phyloP scores from a whole-genome alignment of 805 yeast species.

The Wickerhamomyces alni region DNA sequence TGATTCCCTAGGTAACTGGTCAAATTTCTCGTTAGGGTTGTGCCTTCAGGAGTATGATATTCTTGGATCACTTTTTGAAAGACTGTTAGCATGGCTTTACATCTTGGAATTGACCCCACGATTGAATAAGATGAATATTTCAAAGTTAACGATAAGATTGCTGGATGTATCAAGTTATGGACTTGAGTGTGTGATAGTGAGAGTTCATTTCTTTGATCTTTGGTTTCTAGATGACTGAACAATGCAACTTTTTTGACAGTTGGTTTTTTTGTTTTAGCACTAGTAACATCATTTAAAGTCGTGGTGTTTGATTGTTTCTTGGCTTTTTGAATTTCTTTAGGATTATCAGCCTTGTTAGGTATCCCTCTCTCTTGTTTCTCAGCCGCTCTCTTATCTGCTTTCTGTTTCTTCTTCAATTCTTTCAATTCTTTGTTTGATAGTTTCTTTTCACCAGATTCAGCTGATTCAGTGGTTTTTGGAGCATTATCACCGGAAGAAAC shows the following conservation, averaged over 20 bases:
- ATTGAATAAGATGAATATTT: conserved; percentile 78
- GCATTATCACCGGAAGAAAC: conserved; percentile 1
- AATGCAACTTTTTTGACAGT: conserved; percentile 50
- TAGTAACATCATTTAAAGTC: neutral
- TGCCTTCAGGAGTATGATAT: conserved; percentile 79
- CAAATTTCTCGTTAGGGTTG: conserved; percentile 80
- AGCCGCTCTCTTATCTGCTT: conserved; percentile 90
- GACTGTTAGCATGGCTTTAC: conserved; percentile 77
- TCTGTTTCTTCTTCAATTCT: conserved; percentile 81
- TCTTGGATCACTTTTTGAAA: conserved; percentile 76
- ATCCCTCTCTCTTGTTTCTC: conserved; percentile 66
- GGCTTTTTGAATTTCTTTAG: conserved; percentile 33
- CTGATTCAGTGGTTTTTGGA: neutral
- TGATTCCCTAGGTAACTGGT: conserved; percentile 86
- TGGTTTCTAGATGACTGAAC: conserved; percentile 74
- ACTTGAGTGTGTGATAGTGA: conserved; percentile 18
- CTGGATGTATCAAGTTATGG: conserved; percentile 71
- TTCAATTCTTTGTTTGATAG: conserved; percentile 77
- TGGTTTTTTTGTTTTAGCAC: conserved; percentile 33
- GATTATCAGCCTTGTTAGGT: conserved; percentile 31
- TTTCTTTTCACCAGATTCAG: conserved; percentile 22
- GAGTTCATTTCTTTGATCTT: conserved; percentile 58
- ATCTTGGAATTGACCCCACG: conserved; percentile 86
- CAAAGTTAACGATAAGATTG: conserved; percentile 69
- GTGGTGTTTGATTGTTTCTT: conserved; percentile 22